Evolutionary conservation across 164 flowering plant genomes (phyloP), one percentile per base, ranked within the genome.

Genomic region (Taxillus chinensis): DNA sequence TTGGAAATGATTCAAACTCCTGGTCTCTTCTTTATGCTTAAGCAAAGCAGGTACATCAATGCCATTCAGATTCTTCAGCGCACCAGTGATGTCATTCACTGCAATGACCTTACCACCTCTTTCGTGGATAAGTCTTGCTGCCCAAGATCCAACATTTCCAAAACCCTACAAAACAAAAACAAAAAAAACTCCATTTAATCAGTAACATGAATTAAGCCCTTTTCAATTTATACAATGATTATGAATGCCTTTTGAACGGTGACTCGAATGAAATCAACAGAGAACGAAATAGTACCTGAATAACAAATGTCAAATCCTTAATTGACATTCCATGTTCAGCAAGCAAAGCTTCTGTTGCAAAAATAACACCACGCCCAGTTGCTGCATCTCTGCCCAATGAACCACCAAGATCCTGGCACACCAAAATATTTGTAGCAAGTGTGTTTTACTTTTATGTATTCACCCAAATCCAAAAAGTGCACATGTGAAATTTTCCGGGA

Each of bases 131-230:
- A 86, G 82, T 57, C 62, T 80, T 14, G 95, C 85, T 37, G 78
- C 91, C 95, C 95, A 87, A 7, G 86, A 81, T 42, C 95, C 95
- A 67, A 87, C 95, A 73, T 87, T 85, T 45, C 95, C 95, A 62
- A 87, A 84, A 3, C 95, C 89, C 91, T 86, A 61, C 5, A 41
- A 64, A 46, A n/a, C 12, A 11, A 6, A 48, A 38, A 7, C 13
- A 48, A 8, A 48, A 8, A 10, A 48, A 48, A 7, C 10, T 41
- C n/a, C 5, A 14, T 12, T 27, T 5, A n/a, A 38, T 51, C 41
- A 17, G 7, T 2, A 3, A 6, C 8, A 17, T 11, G 11, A 39
- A 39, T 56, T 14, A 39, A n/a, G 8, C 39, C 39, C 16, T 6
- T 8, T 9, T 56, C 42, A n/a, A 27, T 27, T 27, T 27, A 27